Percentiles rank a stretch among this genome's conserved stretches.
These are phyloP conservation scores for Epichloe typhina DNA, from an alignment of 2,329 filamentous ascomycete genomes.

Conservation along the genomic window DNA sequence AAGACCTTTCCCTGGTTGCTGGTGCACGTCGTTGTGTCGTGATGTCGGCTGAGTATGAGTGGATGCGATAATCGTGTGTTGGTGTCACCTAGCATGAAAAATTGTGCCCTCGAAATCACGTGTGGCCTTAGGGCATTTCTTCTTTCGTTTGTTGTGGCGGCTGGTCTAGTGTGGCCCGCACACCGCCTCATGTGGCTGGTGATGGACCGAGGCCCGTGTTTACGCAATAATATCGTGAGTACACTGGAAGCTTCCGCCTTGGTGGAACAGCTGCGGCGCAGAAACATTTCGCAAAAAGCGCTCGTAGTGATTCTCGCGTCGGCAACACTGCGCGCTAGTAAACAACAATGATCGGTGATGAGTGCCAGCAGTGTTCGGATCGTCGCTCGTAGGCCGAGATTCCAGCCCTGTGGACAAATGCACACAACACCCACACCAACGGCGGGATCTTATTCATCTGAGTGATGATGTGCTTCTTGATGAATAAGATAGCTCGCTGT, in stretches of 20 bases:
- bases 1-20: constrained; percentile 30
- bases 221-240: no score
- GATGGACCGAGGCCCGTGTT: no score
- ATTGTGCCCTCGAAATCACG: constrained; percentile 25
- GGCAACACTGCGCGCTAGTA: not conserved
- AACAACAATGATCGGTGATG: not conserved
- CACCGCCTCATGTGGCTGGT: constrained; percentile 6
- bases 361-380: not conserved
- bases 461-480: no score
- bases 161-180: not conserved
- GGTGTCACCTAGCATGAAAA: constrained; percentile 19
- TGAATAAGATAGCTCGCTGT: no score
- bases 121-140: constrained; percentile 19
- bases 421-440: no score
- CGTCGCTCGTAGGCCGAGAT: not conserved
- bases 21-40: constrained; percentile 31
- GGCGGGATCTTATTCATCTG: no score
- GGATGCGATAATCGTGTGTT: constrained; percentile 24
- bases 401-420: not conserved
- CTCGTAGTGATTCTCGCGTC: not conserved
- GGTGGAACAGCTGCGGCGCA: no score
- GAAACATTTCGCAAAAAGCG: not conserved
- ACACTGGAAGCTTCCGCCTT: no score
- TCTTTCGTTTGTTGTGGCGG: not conserved
- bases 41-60: constrained; percentile 21